These are phyloP conservation scores for Suhomyces vadensis DNA, from an alignment of 805 yeast species.

Conservation along the genomic window DNA sequence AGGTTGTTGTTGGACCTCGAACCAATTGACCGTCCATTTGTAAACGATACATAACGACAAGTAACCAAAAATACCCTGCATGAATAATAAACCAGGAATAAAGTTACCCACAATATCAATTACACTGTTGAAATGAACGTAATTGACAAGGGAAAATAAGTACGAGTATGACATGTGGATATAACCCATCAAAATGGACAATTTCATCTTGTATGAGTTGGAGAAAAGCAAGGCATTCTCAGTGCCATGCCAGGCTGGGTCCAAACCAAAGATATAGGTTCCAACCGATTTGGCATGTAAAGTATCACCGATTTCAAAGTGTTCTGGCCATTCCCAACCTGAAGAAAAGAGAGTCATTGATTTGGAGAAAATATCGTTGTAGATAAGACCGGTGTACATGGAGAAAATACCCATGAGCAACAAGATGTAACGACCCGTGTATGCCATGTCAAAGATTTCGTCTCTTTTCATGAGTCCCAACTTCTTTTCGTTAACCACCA, in stretches of 20 bases:
- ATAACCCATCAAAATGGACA: slow-evolving; percentile 74
- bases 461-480: slow-evolving; percentile 58
- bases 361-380: slow-evolving; percentile 71
- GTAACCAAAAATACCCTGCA: slow-evolving; percentile 78
- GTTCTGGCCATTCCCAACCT: slow-evolving; percentile 70
- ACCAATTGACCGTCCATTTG: slow-evolving; percentile 77
- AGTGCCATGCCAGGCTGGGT: slow-evolving; percentile 79
- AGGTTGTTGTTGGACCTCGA: slow-evolving; percentile 58
- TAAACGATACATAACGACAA: slow-evolving; percentile 64
- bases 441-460: slow-evolving; percentile 79
- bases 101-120: slow-evolving; percentile 73
- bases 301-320: slow-evolving; percentile 35
- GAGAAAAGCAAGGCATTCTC: slow-evolving; percentile 69
- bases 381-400: slow-evolving; percentile 71
- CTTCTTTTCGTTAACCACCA: slow-evolving; percentile 56
- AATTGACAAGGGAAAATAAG: slow-evolving; percentile 66
- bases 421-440: slow-evolving; percentile 66
- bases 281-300: slow-evolving; percentile 51
- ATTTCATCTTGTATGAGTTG: slow-evolving; percentile 76
- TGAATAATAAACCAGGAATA: slow-evolving; percentile 69
- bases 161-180: slow-evolving; percentile 73
- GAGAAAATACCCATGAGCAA: slow-evolving; percentile 72
- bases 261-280: slow-evolving; percentile 63
- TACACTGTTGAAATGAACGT: slow-evolving; percentile 53
- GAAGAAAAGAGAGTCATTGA: slow-evolving; percentile 66